Conservation (phyloP, 257 asterid genomes). For the Lithospermum erythrorhizon region DNA sequence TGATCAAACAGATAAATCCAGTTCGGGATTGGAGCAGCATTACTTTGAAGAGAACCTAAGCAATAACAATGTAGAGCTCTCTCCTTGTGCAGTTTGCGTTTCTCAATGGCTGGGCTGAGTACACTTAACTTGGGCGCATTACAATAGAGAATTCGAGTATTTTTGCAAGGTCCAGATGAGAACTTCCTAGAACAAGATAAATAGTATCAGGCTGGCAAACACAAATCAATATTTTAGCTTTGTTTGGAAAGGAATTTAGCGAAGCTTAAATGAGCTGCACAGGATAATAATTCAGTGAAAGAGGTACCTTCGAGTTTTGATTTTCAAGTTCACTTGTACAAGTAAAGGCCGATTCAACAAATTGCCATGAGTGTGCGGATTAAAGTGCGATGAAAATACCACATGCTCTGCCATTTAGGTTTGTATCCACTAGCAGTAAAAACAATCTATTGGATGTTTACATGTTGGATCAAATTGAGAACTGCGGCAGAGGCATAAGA, state of each 20-base stretch:
- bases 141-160: constrained; percentile 15
- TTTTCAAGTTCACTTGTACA: constrained; percentile 21
- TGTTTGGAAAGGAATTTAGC: no score
- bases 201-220: not conserved
- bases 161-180: constrained; percentile 16
- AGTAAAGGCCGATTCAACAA: constrained; percentile 18
- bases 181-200: constrained; percentile 26
- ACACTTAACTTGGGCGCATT: constrained; percentile 20
- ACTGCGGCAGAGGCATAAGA: constrained; percentile 3
- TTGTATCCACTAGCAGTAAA: constrained; percentile 23
- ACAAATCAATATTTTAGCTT: not conserved
- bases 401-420: constrained; percentile 45
- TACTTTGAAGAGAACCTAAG: constrained; percentile 41
- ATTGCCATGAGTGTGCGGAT: constrained; percentile 37
- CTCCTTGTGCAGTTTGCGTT: constrained; percentile 18
- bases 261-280: no score
- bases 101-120: constrained; percentile 18
- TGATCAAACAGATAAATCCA: constrained; percentile 69
- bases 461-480: constrained; percentile 19
- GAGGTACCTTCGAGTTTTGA: constrained; percentile 33
- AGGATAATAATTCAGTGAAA: not conserved
- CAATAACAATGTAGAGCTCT: constrained; percentile 30
- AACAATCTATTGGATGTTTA: constrained; percentile 13
- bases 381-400: constrained; percentile 32
- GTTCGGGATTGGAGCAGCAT: constrained; percentile 28